Conservation (phyloP, 805 yeast species). For the Sungouiella thailandica region DNA sequence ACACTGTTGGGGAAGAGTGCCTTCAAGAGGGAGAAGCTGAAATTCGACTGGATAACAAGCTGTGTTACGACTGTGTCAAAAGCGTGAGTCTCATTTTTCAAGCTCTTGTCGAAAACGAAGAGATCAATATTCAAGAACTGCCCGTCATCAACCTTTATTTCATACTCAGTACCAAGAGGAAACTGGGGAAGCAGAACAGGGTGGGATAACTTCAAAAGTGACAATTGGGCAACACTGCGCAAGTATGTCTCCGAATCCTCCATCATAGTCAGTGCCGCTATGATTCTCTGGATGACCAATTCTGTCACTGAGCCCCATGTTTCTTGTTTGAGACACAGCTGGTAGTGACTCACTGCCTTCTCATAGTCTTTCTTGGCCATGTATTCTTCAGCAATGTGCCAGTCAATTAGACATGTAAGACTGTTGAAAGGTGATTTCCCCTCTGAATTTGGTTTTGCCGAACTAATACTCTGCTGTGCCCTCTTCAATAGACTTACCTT, state of each 20-base stretch:
- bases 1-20: not conserved
- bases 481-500: slow-evolving; percentile 32
- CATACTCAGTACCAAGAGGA: not conserved
- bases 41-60: not conserved
- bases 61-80: slow-evolving; percentile 18
- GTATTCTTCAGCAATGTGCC: slow-evolving; percentile 49
- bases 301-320: slow-evolving; percentile 34
- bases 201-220: not conserved
- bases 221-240: not conserved
- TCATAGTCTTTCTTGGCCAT: slow-evolving; percentile 11
- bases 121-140: slow-evolving; percentile 11
- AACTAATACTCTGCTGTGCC: too few species aligned
- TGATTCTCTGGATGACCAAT: slow-evolving; percentile 30
- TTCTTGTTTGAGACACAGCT: slow-evolving; percentile 6
- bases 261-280: slow-evolving; percentile 10
- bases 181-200: not conserved
- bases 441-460: slow-evolving; percentile 11
- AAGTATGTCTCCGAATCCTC: not conserved
- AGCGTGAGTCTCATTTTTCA: slow-evolving; percentile 9
- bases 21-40: not conserved
- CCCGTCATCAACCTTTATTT: not conserved
- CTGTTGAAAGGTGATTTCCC: slow-evolving; percentile 3
- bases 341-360: slow-evolving; percentile 19
- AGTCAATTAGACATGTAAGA: slow-evolving; percentile 42
- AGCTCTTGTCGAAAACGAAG: slow-evolving; percentile 12